A percentile compares a stretch with the other conserved stretches of the same genome.
phyloP scores from a whole-genome alignment of 148 eudicot species.

The Cornus suecica region DNA sequence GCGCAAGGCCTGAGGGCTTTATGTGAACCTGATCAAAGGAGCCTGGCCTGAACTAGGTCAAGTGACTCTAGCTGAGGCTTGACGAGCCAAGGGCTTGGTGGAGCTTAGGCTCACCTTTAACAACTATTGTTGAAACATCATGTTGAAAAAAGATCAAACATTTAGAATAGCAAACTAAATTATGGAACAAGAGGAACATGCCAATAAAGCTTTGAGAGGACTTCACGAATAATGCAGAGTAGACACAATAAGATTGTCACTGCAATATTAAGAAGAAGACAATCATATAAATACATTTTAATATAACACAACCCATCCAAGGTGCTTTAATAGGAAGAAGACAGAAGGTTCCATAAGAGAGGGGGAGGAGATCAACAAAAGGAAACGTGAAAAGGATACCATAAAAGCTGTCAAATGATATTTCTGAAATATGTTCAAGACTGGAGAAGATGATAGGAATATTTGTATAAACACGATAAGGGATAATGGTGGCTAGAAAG shows the following conservation, averaged over 20 bases:
- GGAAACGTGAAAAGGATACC: background rate
- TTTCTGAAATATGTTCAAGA: background rate
- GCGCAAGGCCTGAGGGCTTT: no score
- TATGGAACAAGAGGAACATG: no score
- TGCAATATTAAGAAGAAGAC: background rate
- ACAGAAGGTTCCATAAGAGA: background rate
- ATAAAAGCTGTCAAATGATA: background rate
- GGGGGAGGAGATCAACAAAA: background rate
- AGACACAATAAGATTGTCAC: background rate
- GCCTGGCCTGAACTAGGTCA: no score
- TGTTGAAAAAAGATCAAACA: no score
- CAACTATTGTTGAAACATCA: no score
- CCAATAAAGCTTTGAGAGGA: background rate
- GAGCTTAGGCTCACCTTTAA: no score
- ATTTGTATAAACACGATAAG: no score
- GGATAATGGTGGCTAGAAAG: background rate
- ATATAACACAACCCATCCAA: background rate
- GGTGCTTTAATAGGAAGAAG: background rate
- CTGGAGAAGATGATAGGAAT: background rate
- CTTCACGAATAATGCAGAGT: no score
- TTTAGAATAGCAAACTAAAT: no score
- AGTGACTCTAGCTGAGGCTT: no score
- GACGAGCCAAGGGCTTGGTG: no score
- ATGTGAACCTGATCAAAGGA: no score
- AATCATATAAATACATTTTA: background rate